Percentiles rank a stretch among this genome's conserved stretches.
phyloP scores from a whole-genome alignment of 768 basidiomycete species.

The Collybia mongolica region DNA sequence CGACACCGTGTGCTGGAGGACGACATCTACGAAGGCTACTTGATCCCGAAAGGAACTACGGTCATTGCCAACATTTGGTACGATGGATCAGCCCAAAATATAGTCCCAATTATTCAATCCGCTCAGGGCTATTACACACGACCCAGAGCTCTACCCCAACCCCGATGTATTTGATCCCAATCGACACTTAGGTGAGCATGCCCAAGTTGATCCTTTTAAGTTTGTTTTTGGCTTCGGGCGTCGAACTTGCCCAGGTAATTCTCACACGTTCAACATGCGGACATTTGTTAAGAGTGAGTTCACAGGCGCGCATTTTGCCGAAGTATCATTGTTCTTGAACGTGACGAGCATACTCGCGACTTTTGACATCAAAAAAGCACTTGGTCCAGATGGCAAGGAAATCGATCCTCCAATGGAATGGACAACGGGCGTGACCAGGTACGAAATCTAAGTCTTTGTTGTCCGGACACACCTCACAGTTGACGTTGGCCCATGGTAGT shows the following conservation, averaged over 20 bases:
- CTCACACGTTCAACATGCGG: neutral
- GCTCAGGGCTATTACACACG: neutral
- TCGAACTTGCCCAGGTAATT: neutral
- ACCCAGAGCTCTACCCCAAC: neutral
- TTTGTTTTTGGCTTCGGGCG: neutral
- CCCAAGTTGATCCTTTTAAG: neutral
- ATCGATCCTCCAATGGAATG: neutral
- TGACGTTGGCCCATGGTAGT: no score
- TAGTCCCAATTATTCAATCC: neutral
- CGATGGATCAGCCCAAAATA: neutral
- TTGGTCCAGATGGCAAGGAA: neutral
- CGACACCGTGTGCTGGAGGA: neutral
- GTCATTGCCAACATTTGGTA: conserved; percentile 10
- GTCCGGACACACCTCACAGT: no score
- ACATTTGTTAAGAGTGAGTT: neutral
- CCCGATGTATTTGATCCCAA: neutral
- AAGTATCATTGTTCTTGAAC: neutral
- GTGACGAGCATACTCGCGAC: neutral
- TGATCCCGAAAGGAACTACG: conserved; percentile 11
- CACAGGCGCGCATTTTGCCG: neutral
- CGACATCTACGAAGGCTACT: conserved; percentile 10
- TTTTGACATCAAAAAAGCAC: neutral
- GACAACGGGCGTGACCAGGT: neutral
- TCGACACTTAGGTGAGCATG: neutral
- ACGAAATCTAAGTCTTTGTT: neutral